Evolutionary conservation across 2,329 filamentous ascomycete genomes (phyloP).

Genomic region (Aspergillus clavatus): DNA sequence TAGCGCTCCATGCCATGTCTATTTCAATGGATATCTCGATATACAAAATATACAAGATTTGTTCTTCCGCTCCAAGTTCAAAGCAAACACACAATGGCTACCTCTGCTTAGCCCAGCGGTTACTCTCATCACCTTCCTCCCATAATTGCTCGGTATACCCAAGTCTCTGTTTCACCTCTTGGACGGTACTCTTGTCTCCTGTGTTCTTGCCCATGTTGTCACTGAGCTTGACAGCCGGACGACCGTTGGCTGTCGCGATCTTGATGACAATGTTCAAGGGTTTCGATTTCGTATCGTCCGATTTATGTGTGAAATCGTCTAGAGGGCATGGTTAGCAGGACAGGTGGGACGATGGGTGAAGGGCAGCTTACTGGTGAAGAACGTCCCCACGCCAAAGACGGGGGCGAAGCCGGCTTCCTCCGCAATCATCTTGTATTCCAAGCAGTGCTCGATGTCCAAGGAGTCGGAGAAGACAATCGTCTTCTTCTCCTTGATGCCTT

Average conservation of each 20-base stretch:
- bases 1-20: neutral
- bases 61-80: neutral
- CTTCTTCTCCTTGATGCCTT: conserved; percentile 75
- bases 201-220: conserved; percentile 94
- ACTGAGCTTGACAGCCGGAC: conserved; percentile 85
- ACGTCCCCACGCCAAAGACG: conserved; percentile 91
- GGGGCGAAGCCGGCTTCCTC: conserved; percentile 77
- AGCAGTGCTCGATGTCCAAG: conserved; percentile 80
- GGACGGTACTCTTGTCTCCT: conserved; percentile 72
- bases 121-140: conserved; percentile 76
- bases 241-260: conserved; percentile 75
- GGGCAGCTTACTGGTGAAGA: conserved; percentile 65
- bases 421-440: conserved; percentile 81
- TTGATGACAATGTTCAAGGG: conserved; percentile 99
- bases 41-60: neutral
- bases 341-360: neutral
- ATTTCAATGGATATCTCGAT: neutral
- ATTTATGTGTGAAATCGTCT: conserved; percentile 76
- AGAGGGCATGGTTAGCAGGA: neutral
- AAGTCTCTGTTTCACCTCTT: conserved; percentile 75
- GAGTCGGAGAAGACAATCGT: conserved; percentile 94
- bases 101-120: conserved; percentile 61
- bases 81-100: neutral
- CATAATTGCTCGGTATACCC: conserved; percentile 84
- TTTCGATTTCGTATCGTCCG: conserved; percentile 73